Percentiles rank a stretch among this genome's conserved stretches.
phyloP scores from a whole-genome alignment of 768 basidiomycete genomes.

The Russula griseocarnosa region DNA sequence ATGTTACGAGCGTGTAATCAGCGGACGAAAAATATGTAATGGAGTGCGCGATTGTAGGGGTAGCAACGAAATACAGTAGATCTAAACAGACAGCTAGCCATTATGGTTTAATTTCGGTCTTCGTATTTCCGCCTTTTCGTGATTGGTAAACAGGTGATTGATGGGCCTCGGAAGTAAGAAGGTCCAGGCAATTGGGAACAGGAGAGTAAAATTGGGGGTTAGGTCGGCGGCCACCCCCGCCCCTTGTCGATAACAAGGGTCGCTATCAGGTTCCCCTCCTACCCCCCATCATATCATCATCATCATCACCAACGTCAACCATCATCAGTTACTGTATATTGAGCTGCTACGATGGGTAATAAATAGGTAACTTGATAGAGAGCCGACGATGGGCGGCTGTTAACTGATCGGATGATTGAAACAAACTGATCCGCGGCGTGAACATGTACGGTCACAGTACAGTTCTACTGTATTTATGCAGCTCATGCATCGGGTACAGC shows the following conservation, averaged over 20 bases:
- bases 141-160: background rate
- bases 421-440: background rate
- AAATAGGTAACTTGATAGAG: no score
- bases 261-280: no score
- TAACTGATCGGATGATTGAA: background rate
- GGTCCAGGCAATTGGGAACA: background rate
- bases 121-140: background rate
- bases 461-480: no score
- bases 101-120: background rate
- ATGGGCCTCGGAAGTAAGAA: background rate
- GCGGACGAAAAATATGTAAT: slow-evolving; percentile 20
- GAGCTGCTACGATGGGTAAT: no score
- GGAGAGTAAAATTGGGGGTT: background rate
- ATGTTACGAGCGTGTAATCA: slow-evolving; percentile 24
- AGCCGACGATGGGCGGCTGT: no score
- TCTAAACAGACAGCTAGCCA: background rate
- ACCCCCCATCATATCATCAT: background rate
- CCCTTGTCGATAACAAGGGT: background rate
- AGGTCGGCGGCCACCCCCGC: background rate
- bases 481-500: no score
- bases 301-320: background rate
- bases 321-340: background rate
- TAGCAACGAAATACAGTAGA: slow-evolving; percentile 11
- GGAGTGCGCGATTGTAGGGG: slow-evolving; percentile 17
- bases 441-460: no score